A percentile compares a stretch with the other conserved stretches of the same genome.
Evolutionary conservation across 805 yeast species (phyloP).

Genomic region (Ogataea paradorogensis): DNA sequence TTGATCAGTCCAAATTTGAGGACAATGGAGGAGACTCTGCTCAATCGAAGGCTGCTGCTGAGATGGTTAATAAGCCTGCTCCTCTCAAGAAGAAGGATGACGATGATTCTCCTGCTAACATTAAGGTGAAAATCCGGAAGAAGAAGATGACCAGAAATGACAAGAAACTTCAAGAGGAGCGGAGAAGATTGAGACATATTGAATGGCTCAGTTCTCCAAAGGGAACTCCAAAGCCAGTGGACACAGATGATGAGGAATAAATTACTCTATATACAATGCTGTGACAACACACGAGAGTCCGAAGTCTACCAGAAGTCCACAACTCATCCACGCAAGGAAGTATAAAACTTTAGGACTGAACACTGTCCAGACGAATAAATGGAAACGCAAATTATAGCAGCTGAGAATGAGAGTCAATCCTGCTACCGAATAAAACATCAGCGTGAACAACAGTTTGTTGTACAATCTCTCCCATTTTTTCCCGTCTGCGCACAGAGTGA

Average conservation of each 20-base stretch:
- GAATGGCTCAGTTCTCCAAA: constrained; percentile 96
- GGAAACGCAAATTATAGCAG: constrained; percentile 74
- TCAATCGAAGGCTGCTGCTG: constrained; percentile 43
- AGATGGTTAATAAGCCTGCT: constrained; percentile 45
- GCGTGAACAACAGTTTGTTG: constrained; percentile 35
- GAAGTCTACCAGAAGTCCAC: constrained; percentile 43
- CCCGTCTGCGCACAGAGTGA: constrained; percentile 8
- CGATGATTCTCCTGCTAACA: constrained; percentile 93
- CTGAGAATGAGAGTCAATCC: constrained; percentile 61
- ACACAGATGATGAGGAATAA: constrained; percentile 88
- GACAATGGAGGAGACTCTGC: constrained; percentile 59
- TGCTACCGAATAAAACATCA: constrained; percentile 57
- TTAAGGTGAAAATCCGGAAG: constrained; percentile 88
- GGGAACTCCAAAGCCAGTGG: constrained; percentile 94
- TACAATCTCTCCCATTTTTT: constrained; percentile 36
- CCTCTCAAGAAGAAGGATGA: constrained; percentile 54
- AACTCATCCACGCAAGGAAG: constrained; percentile 69
- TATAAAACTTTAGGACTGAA: constrained; percentile 90
- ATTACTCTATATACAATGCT: constrained; percentile 14
- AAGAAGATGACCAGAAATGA: constrained; percentile 98
- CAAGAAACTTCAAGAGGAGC: constrained; percentile 83
- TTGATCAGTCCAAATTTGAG: constrained; percentile 79
- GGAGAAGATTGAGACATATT: constrained; percentile 90
- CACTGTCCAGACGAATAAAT: constrained; percentile 95
- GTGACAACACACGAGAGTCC: constrained; percentile 23